Evolutionary conservation across 2,329 filamentous ascomycete genomes (phyloP).

Genomic region (Ophiocordyceps camponoti-floridani): DNA sequence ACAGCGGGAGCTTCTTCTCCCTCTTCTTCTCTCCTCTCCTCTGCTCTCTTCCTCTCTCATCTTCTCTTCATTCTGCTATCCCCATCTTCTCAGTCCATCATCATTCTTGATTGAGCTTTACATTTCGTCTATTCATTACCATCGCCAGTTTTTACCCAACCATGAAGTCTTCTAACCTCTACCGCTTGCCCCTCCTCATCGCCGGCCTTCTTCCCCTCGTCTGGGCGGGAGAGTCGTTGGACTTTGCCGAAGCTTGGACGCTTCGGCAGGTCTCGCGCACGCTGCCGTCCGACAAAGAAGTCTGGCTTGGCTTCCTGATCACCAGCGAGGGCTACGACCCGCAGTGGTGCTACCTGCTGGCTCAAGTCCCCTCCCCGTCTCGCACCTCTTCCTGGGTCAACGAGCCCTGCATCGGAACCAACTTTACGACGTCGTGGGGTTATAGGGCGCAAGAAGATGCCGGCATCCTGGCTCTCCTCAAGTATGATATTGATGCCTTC

Average conservation of each 20-base stretch:
- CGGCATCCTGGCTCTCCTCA: conserved; percentile 12
- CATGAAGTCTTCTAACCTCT: background rate
- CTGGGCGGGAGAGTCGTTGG: background rate
- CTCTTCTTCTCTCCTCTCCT: too few relatives aligned
- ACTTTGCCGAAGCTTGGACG: background rate
- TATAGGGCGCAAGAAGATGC: conserved; percentile 11
- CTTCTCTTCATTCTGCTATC: too few relatives aligned
- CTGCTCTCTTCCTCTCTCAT: too few relatives aligned
- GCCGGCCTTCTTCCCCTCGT: background rate
- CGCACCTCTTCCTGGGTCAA: conserved; percentile 9
- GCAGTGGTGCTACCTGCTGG: conserved; percentile 3
- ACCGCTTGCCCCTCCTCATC: background rate
- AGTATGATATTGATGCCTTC: conserved; percentile 5
- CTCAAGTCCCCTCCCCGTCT: conserved; percentile 4
- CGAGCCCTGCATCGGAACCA: conserved; percentile 7
- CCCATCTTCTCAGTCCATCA: background rate
- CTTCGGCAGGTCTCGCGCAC: background rate
- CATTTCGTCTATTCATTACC: background rate
- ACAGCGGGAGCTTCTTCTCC: too few relatives aligned
- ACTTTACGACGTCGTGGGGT: conserved; percentile 14
- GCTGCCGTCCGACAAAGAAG: background rate
- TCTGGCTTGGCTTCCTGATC: conserved; percentile 4
- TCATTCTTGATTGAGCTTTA: background rate
- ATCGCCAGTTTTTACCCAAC: background rate
- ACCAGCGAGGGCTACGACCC: conserved; percentile 2